Evolutionary conservation across 176 grass and related monocot species (phyloP), one percentile per base, ranked within the genome.

Genomic region (Bonia amplexicaulis): DNA sequence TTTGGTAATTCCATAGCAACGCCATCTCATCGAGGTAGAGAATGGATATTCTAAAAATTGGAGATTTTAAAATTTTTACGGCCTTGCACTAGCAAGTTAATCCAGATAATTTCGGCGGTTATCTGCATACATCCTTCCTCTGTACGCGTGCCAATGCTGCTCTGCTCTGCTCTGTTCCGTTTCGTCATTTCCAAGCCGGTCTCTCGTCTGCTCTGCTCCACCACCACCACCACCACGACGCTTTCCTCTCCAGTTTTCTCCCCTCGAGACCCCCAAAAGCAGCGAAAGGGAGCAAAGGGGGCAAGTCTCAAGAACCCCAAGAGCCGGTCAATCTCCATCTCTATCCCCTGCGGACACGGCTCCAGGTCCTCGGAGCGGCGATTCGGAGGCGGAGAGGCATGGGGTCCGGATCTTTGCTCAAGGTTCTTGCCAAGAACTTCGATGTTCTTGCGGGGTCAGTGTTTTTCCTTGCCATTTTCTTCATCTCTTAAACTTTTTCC

Each of bases 391-490:
- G 11, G 73, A 6, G 20, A 58, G 58, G 29, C 26, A 82, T 85
- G 83, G 73, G 86, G 23, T 86, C 90, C 83, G 86, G 82, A 92
- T 89, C 86, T 83, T 69, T 92, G 78, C 78, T 92, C 90, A 92
- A 89, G 84, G 84, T 94, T 48, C 9, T 94, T 17, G 89, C 89
- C 73, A 91, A 81, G 69, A 94, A 89, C 87, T 80, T 91, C 79
- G 92, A 94, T 81, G 89, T 94, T 82, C 87, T 94, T 19, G 92
- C 89, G 13, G 92, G 92, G 89, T 94, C 63, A 31, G 84, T 78
- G 53, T 15, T 39, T 7, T 15, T 10, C 10, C 1, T 2, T 12
- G 8, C 33, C 58, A 1, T 40, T 26, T 11, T 41, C 3, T 53
- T 19, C 57, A 27, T 62, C 12, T 57, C 17, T 31, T 17, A 4